Evolutionary conservation across 2,329 filamentous ascomycete species (phyloP), one percentile per base, ranked within the genome.

Genomic region (Metarhizium brunneum): DNA sequence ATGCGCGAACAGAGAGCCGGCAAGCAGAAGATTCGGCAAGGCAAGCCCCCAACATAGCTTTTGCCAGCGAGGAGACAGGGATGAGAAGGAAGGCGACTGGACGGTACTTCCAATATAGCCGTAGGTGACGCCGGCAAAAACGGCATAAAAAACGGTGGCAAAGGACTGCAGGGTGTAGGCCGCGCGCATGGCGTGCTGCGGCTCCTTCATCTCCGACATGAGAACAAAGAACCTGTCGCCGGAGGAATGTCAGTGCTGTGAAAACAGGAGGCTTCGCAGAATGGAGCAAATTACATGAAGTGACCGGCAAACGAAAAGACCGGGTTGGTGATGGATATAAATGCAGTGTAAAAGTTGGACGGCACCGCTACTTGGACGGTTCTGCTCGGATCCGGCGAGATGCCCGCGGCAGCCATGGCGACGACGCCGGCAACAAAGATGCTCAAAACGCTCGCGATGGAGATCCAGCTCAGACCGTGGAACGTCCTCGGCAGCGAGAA

Each of bases 221-320:
- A 80, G 68, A 50, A 77, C 72, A 65, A 80, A 80, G 63, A 80
- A 80, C 58, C 60, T 61, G 54, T n/a, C 7, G 32, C 25, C 49
- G 20, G 18, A 2, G 6, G 13, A 36, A 18, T 4, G 49, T 50
- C 16, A 50, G 35, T 32, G 45, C 13, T 2, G 6, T 4, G 6
- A 48, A 1, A 18, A 2, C 6, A 6, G 1, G 4, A 14, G 20
- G 30, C 7, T 6, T 20, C 6, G 42, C 16, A 10, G n/a, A 20
- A 10, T 18, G 16, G 20, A 11, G 25, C 20, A 52, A 47, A 56
- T 40, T 51, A 61, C 72, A 79, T 76, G 62, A 79, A 79, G 56
- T 79, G 76, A 4, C 76, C 77, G 0, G 76, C 76, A 61, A 75
- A 80, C 0, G 76, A 71, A 57, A 81, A 80, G 0, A 80, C 76